These are phyloP conservation scores for Pseudocercospora fijiensis DNA, from an alignment of 2,329 filamentous ascomycete species.

Conservation along the genomic window DNA sequence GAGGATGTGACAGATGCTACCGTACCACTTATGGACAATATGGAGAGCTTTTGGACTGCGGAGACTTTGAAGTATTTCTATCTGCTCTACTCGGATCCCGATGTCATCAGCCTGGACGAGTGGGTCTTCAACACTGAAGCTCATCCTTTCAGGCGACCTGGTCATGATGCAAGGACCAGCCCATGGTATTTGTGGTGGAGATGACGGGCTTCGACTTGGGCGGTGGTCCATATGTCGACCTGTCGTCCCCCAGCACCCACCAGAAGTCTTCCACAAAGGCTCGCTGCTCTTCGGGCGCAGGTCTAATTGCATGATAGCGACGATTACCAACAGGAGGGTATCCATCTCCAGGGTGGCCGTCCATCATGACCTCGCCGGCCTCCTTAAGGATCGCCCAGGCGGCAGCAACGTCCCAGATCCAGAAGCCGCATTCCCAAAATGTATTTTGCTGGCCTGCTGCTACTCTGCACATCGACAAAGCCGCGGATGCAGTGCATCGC, in stretches of 20 bases:
- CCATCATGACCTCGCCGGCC: not conserved
- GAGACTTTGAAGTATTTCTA: slow-evolving; percentile 69
- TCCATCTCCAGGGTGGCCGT: not conserved
- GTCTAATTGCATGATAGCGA: not conserved
- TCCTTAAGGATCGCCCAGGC: not conserved
- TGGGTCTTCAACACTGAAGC: slow-evolving; percentile 51
- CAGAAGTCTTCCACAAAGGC: not conserved
- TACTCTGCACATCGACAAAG: not conserved
- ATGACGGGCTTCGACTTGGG: not conserved
- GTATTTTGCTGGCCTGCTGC: not conserved
- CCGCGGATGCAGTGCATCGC: not conserved
- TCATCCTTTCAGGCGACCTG: slow-evolving; percentile 41
- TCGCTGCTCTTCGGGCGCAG: not conserved
- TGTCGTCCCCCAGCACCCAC: not conserved
- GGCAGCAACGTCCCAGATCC: not conserved
- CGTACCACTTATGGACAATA: slow-evolving; percentile 55
- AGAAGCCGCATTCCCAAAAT: not conserved
- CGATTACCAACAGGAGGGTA: not conserved
- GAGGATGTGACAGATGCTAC: slow-evolving; percentile 60
- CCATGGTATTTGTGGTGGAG: slow-evolving; percentile 14
- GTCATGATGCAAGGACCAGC: not conserved
- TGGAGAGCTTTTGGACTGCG: slow-evolving; percentile 75
- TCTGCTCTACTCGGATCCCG: slow-evolving; percentile 60
- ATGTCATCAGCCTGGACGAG: slow-evolving; percentile 58
- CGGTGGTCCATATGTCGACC: not conserved